Base-by-base conservation (phyloP, 495 filamentous ascomycete genomes). In the Podospora bellae-mahoneyi region DNA sequence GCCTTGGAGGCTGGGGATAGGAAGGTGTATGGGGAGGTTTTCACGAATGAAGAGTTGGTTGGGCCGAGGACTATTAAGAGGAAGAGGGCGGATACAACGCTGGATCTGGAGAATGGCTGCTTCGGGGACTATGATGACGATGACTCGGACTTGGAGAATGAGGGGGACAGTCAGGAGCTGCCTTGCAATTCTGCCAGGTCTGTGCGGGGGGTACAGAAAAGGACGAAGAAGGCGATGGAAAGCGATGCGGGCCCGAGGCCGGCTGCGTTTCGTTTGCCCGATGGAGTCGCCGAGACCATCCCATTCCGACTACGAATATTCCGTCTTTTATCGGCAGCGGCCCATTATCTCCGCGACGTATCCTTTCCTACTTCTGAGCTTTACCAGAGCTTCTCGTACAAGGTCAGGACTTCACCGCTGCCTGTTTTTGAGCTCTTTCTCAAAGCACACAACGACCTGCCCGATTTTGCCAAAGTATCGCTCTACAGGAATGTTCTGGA, bases 391-490 rank as follows among this genome's bases (percentile, higher is more conserved):
- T 90, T 89, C 67, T 83, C 85, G 62, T 86, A 89, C 54, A 85
- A 85, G 66, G 83, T 95, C 20, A 84, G 87, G 19, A 82, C 82
- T 28, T 82, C 94, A 3, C 86, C 92, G 0, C 82, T 93, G 0
- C 84, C 88, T 0, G 75, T 86, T n/a, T 96, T 96, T 77, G 83
- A 87, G 54, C 78, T 88, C n/a, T 86, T 96, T 64, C 78, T 94
- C 70, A 85, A 84, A 28, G 82, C 85, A 59, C 65, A 72, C 32
- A 65, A 74, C 5, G 71, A 78, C 5, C 80, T 91, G 0, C 82
- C 85, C 0, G 67, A 79, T 18, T 75, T 86, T 30, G 76, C 78
- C 3, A 83, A 86, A 15, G 83, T 88, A 39, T 86, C 86, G 2
- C 84, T 97, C 30, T 84, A 87, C 64, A 88, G 92, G 64, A 81